Conservation (phyloP, 2,329 filamentous ascomycete species). For the Apiospora sp. region DNA sequence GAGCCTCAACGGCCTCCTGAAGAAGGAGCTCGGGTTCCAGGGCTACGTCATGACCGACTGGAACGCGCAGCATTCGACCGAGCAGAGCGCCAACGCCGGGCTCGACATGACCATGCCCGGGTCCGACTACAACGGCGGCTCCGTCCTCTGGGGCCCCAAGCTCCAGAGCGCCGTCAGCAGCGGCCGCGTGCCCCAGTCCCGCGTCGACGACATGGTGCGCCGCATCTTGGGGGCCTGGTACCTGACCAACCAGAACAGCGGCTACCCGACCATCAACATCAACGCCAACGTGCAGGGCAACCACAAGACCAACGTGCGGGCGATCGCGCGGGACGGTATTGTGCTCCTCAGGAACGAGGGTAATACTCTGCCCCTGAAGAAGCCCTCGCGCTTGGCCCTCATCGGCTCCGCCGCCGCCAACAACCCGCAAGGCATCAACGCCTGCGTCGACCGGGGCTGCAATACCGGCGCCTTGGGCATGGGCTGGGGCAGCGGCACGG, state of each 20-base stretch:
- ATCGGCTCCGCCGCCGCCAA: constrained; percentile 70
- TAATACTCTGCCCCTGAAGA: constrained; percentile 63
- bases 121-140: constrained; percentile 61
- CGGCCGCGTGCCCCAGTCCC: constrained; percentile 63
- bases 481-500: constrained; percentile 67
- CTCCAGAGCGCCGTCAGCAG: constrained; percentile 63
- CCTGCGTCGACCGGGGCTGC: constrained; percentile 68
- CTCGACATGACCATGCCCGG: constrained; percentile 88
- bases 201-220: constrained; percentile 72
- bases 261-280: constrained; percentile 61
- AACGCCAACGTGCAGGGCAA: constrained; percentile 63
- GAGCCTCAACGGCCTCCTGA: constrained; percentile 68
- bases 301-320: constrained; percentile 69
- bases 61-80: constrained; percentile 78
- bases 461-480: constrained; percentile 70
- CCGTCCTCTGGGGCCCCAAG: constrained; percentile 62
- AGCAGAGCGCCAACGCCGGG: constrained; percentile 70
- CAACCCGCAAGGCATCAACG: constrained; percentile 69
- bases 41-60: constrained; percentile 70
- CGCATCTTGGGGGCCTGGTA: constrained; percentile 72
- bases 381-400: constrained; percentile 61
- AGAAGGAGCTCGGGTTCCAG: constrained; percentile 78
- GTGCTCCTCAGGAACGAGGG: constrained; percentile 74
- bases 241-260: constrained; percentile 58
- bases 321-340: constrained; percentile 62